Conservation (phyloP, 208 protist species). For the Balamuthia mandrillaris region DNA sequence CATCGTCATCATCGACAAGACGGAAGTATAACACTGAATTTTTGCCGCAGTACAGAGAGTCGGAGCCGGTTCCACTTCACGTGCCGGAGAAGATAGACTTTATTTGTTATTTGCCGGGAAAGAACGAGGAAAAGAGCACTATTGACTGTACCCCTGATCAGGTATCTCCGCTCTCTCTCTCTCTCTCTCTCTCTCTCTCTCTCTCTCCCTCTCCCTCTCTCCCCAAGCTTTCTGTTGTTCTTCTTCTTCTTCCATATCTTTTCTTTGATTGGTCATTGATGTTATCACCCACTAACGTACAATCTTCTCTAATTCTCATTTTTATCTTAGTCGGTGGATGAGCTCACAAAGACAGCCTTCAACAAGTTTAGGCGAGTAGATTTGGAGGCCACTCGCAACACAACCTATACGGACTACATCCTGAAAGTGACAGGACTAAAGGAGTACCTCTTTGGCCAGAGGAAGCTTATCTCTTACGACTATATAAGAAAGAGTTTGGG, state of each 20-base stretch:
- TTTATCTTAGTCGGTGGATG: too few species aligned
- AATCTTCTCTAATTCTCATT: too few species aligned
- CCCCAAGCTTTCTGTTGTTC: too few species aligned
- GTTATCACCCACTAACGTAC: too few species aligned
- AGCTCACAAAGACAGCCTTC: too few species aligned
- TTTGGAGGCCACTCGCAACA: too few species aligned
- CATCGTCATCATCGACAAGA: too few species aligned
- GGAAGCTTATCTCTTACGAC: neutral
- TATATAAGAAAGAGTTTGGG: neutral
- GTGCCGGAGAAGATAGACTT: neutral
- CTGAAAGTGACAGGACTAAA: neutral
- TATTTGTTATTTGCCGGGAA: neutral
- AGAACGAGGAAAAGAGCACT: neutral
- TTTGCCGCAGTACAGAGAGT: neutral
- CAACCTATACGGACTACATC: conserved; percentile 18
- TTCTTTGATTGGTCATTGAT: too few species aligned
- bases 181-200: neutral
- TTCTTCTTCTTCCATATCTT: too few species aligned
- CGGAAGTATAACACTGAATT: too few species aligned
- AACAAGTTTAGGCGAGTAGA: neutral
- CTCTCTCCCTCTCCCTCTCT: too few species aligned
- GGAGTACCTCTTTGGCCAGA: neutral
- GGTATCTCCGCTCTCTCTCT: neutral
- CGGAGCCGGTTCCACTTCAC: neutral
- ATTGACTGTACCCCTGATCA: neutral